Evolutionary conservation across 208 protist species (phyloP).

Genomic region (Histomonas meleagridis): DNA sequence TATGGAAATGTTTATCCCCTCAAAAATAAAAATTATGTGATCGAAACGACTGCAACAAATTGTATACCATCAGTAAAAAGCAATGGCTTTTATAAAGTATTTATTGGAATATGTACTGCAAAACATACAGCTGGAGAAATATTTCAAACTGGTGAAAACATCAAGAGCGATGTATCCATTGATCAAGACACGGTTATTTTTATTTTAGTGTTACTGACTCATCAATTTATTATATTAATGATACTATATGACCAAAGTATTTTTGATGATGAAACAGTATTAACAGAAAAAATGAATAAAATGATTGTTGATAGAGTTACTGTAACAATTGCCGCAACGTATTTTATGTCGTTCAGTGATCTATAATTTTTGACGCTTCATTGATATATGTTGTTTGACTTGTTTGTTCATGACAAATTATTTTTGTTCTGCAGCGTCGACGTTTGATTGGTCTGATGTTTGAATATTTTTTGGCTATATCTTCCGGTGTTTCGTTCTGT

Average conservation of each 20-base stretch:
- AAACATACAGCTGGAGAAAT: neutral
- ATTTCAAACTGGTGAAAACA: too few species aligned
- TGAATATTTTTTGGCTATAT: too few species aligned
- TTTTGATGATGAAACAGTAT: neutral
- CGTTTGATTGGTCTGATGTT: too few species aligned
- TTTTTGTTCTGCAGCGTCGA: too few species aligned
- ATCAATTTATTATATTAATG: neutral
- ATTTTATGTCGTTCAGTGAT: too few species aligned
- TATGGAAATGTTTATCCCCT: neutral
- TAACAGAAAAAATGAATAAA: neutral
- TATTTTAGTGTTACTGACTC: neutral
- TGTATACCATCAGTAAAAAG: neutral
- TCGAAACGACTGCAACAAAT: neutral
- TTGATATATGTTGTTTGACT: too few species aligned
- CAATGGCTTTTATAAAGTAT: neutral
- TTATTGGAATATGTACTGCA: neutral
- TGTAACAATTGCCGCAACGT: too few species aligned
- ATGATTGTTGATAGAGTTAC: neutral
- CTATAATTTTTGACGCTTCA: too few species aligned
- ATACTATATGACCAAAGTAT: neutral
- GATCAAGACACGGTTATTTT: neutral
- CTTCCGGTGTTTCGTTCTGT: too few species aligned
- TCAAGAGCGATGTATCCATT: too few species aligned
- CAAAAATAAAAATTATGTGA: neutral
- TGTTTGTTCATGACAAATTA: too few species aligned